Percentiles rank a stretch among this genome's conserved stretches.
phyloP scores from a whole-genome alignment of 352 stramenopile genomes.

The Globisporangium splendens region DNA sequence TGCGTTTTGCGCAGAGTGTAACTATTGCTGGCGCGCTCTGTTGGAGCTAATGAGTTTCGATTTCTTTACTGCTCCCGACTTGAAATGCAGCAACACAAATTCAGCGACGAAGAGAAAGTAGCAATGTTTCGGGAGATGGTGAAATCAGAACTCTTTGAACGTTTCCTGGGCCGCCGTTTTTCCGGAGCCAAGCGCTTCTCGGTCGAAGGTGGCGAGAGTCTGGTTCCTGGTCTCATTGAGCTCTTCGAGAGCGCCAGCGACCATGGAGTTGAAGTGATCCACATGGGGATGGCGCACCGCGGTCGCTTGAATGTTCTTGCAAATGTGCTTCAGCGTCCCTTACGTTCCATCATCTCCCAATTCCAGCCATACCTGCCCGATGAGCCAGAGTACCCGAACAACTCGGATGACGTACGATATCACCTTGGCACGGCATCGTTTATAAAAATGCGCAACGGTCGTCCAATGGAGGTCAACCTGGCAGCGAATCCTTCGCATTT shows the following conservation, averaged over 20 bases:
- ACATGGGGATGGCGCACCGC: conserved; percentile 99
- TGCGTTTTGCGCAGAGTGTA: conserved; percentile 10
- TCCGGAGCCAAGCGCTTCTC: conserved; percentile 97
- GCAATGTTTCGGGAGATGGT: conserved; percentile 95
- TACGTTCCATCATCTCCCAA: conserved; percentile 92
- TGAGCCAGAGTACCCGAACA: conserved; percentile 82
- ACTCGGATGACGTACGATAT: conserved; percentile 88
- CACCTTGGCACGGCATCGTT: conserved; percentile 81
- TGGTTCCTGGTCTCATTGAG: conserved; percentile 94
- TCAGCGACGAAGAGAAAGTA: conserved; percentile 87
- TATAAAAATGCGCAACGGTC: conserved; percentile 64
- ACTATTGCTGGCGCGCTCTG: not conserved
- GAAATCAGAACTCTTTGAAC: conserved; percentile 97
- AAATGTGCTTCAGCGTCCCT: conserved; percentile 97
- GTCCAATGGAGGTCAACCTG: conserved; percentile 79
- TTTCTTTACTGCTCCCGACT: no score
- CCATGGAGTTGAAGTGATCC: conserved; percentile 95
- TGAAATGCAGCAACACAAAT: conserved; percentile 30
- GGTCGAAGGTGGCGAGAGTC: conserved; percentile 96
- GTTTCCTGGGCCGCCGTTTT: conserved; percentile 95
- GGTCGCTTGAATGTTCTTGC: conserved; percentile 97
- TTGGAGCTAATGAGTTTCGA: no score
- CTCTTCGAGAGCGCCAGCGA: conserved; percentile 95
- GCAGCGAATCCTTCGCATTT: conserved; percentile 99
- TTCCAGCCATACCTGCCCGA: conserved; percentile 86